A percentile compares a stretch with the other conserved stretches of the same genome.
phyloP scores from a whole-genome alignment of 2,329 filamentous ascomycete species.

The Clonostachys rhizophaga region DNA sequence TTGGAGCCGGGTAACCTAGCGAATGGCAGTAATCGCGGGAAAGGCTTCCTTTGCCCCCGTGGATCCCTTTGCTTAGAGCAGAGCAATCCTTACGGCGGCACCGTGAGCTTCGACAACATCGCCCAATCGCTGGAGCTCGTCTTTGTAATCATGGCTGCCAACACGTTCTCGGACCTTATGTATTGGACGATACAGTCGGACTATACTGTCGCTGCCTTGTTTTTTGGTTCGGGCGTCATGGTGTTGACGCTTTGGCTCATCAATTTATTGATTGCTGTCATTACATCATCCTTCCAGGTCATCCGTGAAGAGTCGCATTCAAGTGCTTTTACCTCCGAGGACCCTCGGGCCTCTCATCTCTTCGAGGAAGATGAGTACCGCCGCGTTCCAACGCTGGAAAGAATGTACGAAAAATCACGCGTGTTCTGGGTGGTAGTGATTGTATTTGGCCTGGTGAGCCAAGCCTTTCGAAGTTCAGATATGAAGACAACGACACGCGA shows the following conservation, averaged over 20 bases:
- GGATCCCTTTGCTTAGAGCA: constrained; percentile 81
- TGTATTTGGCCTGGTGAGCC: constrained; percentile 71
- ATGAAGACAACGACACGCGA: constrained; percentile 46
- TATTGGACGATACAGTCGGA: constrained; percentile 92
- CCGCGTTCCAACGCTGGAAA: constrained; percentile 51
- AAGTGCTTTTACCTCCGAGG: constrained; percentile 83
- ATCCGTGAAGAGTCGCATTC: constrained; percentile 94
- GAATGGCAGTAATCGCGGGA: constrained; percentile 50
- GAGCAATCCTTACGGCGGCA: constrained; percentile 74
- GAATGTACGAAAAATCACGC: constrained; percentile 67
- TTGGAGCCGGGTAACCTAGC: constrained; percentile 36
- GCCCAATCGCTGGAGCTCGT: constrained; percentile 87
- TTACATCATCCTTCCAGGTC: constrained; percentile 96
- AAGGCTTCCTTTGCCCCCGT: constrained; percentile 84
- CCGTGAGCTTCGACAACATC: constrained; percentile 94
- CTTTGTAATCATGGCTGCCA: constrained; percentile 97
- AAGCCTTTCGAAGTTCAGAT: constrained; percentile 69
- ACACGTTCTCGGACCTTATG: constrained; percentile 92
- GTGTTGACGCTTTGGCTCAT: constrained; percentile 96
- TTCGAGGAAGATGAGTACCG: constrained; percentile 25
- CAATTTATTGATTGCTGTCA: constrained; percentile 91
- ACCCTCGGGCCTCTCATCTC: constrained; percentile 29
- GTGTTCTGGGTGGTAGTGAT: constrained; percentile 81
- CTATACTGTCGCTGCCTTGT: constrained; percentile 81
- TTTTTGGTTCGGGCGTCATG: constrained; percentile 69